These are phyloP conservation scores for Penicillium taxi DNA, from an alignment of 495 filamentous ascomycete species.

Conservation along the genomic window DNA sequence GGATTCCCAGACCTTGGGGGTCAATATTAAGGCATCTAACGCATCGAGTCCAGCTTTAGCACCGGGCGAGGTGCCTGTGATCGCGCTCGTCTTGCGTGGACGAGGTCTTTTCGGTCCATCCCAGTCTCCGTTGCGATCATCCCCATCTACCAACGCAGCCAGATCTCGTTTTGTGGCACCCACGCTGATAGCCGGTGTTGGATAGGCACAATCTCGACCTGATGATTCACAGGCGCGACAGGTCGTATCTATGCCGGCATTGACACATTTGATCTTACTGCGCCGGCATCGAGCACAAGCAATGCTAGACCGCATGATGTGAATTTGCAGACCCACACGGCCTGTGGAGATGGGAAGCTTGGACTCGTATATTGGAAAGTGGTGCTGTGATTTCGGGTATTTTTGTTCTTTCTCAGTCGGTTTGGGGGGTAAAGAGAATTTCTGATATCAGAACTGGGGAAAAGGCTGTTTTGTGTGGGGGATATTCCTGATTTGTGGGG, in stretches of 20 bases:
- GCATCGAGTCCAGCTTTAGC: slow-evolving; percentile 31
- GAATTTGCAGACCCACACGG: slow-evolving; percentile 16
- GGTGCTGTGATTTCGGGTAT: neutral
- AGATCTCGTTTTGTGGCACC: slow-evolving; percentile 51
- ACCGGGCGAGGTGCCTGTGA: slow-evolving; percentile 26
- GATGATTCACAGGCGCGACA: slow-evolving; percentile 73
- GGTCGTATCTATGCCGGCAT: slow-evolving; percentile 62
- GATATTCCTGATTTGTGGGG: neutral
- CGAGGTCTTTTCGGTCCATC: slow-evolving; percentile 54
- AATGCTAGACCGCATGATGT: slow-evolving; percentile 65
- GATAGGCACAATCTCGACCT: slow-evolving; percentile 71
- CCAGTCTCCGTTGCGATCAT: slow-evolving; percentile 50
- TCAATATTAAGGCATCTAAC: slow-evolving; percentile 48
- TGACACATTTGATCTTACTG: slow-evolving; percentile 81
- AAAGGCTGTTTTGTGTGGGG: neutral
- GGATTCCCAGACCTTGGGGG: slow-evolving; percentile 59
- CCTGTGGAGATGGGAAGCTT: neutral
- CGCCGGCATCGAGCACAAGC: slow-evolving; percentile 71
- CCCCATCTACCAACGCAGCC: slow-evolving; percentile 38
- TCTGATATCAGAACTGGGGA: neutral
- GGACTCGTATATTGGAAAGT: neutral
- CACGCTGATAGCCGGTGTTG: slow-evolving; percentile 51
- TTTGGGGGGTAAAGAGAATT: slow-evolving; percentile 1
- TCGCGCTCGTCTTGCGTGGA: slow-evolving; percentile 41
- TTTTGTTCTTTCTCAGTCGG: too few relatives aligned